Base-by-base conservation (phyloP, 805 yeast species). In the Spathaspora sp. region DNA sequence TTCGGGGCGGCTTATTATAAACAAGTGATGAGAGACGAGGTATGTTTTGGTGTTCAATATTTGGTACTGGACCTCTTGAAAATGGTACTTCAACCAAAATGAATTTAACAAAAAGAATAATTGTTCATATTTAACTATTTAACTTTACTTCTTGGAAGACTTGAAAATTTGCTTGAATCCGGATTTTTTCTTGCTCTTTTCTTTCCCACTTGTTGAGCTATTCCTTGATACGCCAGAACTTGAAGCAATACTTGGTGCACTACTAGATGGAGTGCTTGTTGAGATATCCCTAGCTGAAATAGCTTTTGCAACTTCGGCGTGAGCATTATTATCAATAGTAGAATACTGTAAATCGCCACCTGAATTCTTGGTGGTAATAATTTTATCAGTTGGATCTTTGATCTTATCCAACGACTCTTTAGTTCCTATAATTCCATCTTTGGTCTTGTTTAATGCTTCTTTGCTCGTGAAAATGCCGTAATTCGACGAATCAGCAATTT, bases 251-350 rank as follows among this genome's bases (percentile, higher is more conserved):
- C 35, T 31, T 5, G 35, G 35, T 5, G 35, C 35, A 11, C n/a
- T 4, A 31, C 4, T 31, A 5, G 35, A 31, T 31, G 35, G 8
- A 5, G 5, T 4, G 8, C 35, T 31, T 10, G 35, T 31, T 11
- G 35, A 31, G 11, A 44, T 23, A 44, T 35, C 49, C 18, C 47
- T 44, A 12, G 60, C 8, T 31, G 35, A 14, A 14, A 8, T 11
- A 4, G 8, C 40, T 7, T 35, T 35, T 6, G 40, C 5, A 16
- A 14, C 55, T 12, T 50, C 52, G 47, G 69, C 58, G 53, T 76
- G 80, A 35, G 56, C 52, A 54, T 67, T 67, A 54, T 66, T 60
- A 52, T 76, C 80, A 44, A 76, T 75, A 14, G 76, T 72, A 8
- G 67, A 57, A 42, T 50, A 58, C 35, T 38, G 48, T 28, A 45